Evolutionary conservation across 768 basidiomycete genomes (phyloP).

Genomic region (Calvatia gigantea): DNA sequence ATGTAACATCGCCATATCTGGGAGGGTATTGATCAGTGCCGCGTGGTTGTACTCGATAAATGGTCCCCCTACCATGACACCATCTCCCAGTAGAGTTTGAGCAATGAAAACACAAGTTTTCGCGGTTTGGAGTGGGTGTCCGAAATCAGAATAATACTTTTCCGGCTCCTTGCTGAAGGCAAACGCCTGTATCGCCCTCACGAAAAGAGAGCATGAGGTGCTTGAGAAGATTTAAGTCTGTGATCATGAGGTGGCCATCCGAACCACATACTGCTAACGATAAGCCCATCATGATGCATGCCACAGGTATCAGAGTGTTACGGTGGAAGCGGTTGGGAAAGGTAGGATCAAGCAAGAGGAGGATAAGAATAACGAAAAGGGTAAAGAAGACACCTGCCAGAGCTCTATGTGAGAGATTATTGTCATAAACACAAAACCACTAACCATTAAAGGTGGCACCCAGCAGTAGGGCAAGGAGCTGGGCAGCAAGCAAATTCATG

Average conservation of each 20-base stretch:
- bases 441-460: not conserved
- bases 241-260: not conserved
- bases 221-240: not conserved
- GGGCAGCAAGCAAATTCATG: not conserved
- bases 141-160: not conserved
- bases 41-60: not conserved
- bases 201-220: slow-evolving; percentile 1
- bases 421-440: not conserved
- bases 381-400: slow-evolving; percentile 4
- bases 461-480: slow-evolving; percentile 5
- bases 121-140: slow-evolving; percentile 1
- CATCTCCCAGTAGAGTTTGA: slow-evolving; percentile 8
- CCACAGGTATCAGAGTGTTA: not conserved
- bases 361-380: slow-evolving; percentile 1
- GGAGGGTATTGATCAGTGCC: not conserved
- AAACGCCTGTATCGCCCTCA: not conserved
- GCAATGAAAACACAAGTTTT: slow-evolving; percentile 2
- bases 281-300: not conserved
- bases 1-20: slow-evolving; percentile 8
- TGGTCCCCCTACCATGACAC: slow-evolving; percentile 1
- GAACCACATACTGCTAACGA: not conserved
- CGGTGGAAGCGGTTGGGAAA: not conserved
- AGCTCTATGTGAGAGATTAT: not conserved
- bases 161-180: not conserved
- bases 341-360: not conserved